These are phyloP conservation scores for Xenoacremonium recifei DNA, from an alignment of 2,329 filamentous ascomycete species.

Conservation along the genomic window DNA sequence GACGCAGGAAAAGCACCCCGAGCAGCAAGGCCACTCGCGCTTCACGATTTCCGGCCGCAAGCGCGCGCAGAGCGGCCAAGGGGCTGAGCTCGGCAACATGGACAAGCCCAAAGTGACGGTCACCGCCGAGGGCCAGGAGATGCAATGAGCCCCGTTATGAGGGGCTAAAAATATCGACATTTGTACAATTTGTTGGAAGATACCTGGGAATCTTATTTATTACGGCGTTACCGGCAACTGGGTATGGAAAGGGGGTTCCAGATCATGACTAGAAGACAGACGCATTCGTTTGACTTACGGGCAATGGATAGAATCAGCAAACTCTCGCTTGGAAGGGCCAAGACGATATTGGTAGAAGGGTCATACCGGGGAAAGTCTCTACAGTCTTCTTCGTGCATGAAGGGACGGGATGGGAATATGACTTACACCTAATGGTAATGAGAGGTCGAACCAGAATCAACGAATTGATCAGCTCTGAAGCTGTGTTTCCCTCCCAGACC, in stretches of 20 bases:
- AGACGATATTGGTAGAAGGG: background rate
- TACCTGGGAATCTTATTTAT: constrained; percentile 25
- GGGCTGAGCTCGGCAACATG: constrained; percentile 69
- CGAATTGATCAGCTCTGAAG: background rate
- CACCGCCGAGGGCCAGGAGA: constrained; percentile 25
- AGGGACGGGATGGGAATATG: background rate
- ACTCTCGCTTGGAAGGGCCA: constrained; percentile 9
- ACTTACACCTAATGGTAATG: constrained; percentile 4
- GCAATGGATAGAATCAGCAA: constrained; percentile 11
- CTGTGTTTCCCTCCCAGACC: background rate
- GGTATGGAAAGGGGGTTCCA: no score
- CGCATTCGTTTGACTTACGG: constrained; percentile 21
- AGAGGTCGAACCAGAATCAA: background rate
- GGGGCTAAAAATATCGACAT: constrained; percentile 2
- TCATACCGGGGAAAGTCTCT: constrained; percentile 1
- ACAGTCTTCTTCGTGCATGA: no score
- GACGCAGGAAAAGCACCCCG: constrained; percentile 35
- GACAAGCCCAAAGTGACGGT: constrained; percentile 35
- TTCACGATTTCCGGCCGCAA: constrained; percentile 74
- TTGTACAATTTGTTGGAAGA: constrained; percentile 25
- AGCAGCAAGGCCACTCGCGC: constrained; percentile 37
- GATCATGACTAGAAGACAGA: constrained; percentile 23
- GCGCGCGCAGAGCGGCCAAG: constrained; percentile 62
- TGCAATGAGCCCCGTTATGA: constrained; percentile 22
- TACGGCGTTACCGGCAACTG: constrained; percentile 24